Evolutionary conservation across 2,329 filamentous ascomycete species (phyloP).

Genomic region (Cladobotryum protrusum): DNA sequence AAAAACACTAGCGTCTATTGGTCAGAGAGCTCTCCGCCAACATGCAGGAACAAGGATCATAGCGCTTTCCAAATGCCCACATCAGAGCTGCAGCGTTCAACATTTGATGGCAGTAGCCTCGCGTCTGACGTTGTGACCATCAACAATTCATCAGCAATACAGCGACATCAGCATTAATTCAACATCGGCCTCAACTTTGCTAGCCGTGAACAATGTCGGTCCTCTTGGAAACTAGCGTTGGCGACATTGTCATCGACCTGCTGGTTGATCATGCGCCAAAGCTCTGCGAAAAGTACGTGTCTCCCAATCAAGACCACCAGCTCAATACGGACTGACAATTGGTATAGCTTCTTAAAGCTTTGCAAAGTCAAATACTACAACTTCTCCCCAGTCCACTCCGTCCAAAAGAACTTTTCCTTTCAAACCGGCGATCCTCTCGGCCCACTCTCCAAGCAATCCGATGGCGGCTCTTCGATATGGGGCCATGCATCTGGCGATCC

Average conservation of each 20-base stretch:
- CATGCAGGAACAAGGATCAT: neutral
- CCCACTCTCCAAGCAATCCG: conserved; percentile 73
- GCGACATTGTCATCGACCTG: conserved; percentile 92
- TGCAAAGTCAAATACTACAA: conserved; percentile 99
- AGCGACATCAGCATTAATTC: too few relatives aligned
- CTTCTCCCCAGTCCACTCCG: conserved; percentile 83
- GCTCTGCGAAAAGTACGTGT: conserved; percentile 88
- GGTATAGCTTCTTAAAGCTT: conserved; percentile 85
- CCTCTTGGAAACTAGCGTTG: conserved; percentile 83
- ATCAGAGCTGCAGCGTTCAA: neutral
- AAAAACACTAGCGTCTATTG: neutral
- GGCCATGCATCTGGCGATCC: conserved; percentile 63
- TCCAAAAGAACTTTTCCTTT: conserved; percentile 94
- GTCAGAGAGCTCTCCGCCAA: neutral
- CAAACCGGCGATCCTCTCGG: conserved; percentile 93
- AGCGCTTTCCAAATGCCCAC: neutral
- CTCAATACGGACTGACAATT: conserved; percentile 42
- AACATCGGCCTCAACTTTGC: neutral
- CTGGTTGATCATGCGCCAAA: conserved; percentile 83
- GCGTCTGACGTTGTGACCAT: neutral
- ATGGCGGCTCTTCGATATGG: conserved; percentile 94
- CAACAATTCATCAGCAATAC: neutral
- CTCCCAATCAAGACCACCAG: neutral
- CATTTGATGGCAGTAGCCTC: neutral
- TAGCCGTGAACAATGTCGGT: conserved; percentile 67